A percentile compares a stretch with the other conserved stretches of the same genome.
Conservation (phyloP, 2,329 filamentous ascomycete genomes). For the Fusarium pseudoanthophilum region DNA sequence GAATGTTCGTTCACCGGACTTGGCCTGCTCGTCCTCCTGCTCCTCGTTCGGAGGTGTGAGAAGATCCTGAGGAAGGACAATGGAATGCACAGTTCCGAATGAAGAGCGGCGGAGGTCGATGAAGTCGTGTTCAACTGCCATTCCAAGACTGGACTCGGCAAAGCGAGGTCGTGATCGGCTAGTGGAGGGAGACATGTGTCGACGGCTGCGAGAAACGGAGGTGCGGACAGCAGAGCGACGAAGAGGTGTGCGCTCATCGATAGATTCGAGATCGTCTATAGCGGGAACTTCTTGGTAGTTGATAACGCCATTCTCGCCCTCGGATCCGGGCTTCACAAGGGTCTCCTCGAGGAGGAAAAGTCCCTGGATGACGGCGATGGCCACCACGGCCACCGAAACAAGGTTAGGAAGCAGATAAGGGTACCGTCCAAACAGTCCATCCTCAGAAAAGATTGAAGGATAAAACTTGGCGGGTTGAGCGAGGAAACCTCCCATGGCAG, state of each 20-base stretch:
- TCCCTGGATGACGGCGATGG: constrained; percentile 72
- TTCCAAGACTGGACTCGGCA: constrained; percentile 36
- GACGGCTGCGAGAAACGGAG: constrained; percentile 17
- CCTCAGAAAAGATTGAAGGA: constrained; percentile 71
- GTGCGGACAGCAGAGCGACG: constrained; percentile 33
- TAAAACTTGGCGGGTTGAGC: constrained; percentile 68
- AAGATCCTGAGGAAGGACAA: constrained; percentile 45
- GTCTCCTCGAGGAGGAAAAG: constrained; percentile 69
- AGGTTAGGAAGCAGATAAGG: constrained; percentile 62
- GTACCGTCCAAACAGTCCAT: constrained; percentile 65
- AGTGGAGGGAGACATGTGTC: constrained; percentile 29
- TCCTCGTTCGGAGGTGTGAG: constrained; percentile 29
- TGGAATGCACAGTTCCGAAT: constrained; percentile 56
- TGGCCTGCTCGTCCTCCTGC: constrained; percentile 16
- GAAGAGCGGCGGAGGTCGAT: constrained; percentile 48
- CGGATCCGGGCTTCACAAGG: constrained; percentile 32
- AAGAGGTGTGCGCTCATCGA: constrained; percentile 29
- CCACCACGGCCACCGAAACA: constrained; percentile 72
- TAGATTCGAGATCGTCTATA: constrained; percentile 38
- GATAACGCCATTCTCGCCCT: background rate
- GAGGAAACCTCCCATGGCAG: constrained; percentile 82
- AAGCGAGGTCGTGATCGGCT: constrained; percentile 36
- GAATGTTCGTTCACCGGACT: constrained; percentile 44
- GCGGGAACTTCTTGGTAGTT: constrained; percentile 38
- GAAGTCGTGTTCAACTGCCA: constrained; percentile 38